Conservation (phyloP, 2,329 filamentous ascomycete genomes). For the Nigrograna mackinnonii region DNA sequence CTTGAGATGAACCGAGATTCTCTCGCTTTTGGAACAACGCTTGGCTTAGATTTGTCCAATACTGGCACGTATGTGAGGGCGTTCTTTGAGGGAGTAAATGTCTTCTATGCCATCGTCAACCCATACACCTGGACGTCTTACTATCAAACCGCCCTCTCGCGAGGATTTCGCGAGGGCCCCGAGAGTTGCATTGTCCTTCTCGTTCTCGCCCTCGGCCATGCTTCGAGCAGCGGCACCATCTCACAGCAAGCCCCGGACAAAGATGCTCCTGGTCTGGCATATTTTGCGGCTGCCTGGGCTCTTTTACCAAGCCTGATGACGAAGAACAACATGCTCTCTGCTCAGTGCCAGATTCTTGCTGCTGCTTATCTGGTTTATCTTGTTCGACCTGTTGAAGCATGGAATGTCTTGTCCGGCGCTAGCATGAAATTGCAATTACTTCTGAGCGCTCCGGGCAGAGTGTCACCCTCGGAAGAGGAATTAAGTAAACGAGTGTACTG, state of each 20-base stretch:
- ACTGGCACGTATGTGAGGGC: slow-evolving; percentile 75
- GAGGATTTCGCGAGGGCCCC: slow-evolving; percentile 75
- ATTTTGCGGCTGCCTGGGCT: slow-evolving; percentile 80
- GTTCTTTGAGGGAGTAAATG: slow-evolving; percentile 79
- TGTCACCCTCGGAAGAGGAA: slow-evolving; percentile 72
- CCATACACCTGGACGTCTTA: slow-evolving; percentile 78
- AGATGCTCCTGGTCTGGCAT: slow-evolving; percentile 75
- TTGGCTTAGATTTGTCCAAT: slow-evolving; percentile 74
- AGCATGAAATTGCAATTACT: slow-evolving; percentile 82
- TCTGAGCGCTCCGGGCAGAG: slow-evolving; percentile 71
- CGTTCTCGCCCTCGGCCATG: slow-evolving; percentile 76
- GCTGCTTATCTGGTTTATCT: slow-evolving; percentile 84
- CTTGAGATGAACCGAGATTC: slow-evolving; percentile 80
- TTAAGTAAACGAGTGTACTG: slow-evolving; percentile 80
- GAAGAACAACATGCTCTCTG: slow-evolving; percentile 74
- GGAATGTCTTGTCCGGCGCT: slow-evolving; percentile 77
- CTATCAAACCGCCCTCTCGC: slow-evolving; percentile 74
- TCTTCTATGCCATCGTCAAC: slow-evolving; percentile 86
- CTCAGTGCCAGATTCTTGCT: slow-evolving; percentile 79
- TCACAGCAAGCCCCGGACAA: slow-evolving; percentile 70
- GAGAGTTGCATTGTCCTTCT: slow-evolving; percentile 83
- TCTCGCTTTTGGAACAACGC: slow-evolving; percentile 60
- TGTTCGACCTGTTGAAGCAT: slow-evolving; percentile 80
- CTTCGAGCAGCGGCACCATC: slow-evolving; percentile 75
- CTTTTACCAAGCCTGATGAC: slow-evolving; percentile 79